Percentiles rank a stretch among this genome's conserved stretches.
Conservation (phyloP, 108 stramenopile genomes). For the Parmales sp. region DNA sequence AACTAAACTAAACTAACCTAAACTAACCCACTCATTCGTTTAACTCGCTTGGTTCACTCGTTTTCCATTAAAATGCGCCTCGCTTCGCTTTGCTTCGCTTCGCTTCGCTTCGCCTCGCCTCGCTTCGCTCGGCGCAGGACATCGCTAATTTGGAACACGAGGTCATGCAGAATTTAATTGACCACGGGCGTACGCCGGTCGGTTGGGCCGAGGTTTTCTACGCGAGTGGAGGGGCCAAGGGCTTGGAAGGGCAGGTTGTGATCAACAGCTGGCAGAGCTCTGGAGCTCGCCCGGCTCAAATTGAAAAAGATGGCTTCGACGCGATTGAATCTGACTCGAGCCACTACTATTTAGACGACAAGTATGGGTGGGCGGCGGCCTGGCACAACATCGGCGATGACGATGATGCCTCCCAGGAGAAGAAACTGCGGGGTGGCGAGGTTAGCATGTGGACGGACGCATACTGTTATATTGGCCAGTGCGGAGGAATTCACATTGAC, state of each 20-base stretch:
- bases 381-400: slow-evolving; percentile 1
- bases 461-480: background rate
- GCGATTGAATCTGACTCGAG: slow-evolving; percentile 7
- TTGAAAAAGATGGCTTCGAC: background rate
- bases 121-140: no score
- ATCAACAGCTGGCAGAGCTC: slow-evolving; percentile 11
- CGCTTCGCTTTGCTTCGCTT: no score
- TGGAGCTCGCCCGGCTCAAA: background rate
- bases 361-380: background rate
- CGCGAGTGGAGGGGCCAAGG: background rate
- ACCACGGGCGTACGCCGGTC: slow-evolving; percentile 11
- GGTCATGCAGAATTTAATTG: background rate
- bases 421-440: background rate
- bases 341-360: slow-evolving; percentile 13
- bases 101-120: no score
- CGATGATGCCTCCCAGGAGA: background rate
- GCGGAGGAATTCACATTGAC: background rate
- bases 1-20: no score
- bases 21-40: no score
- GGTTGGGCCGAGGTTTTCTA: slow-evolving; percentile 18
- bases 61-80: no score
- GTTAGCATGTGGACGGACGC: slow-evolving; percentile 13
- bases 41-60: no score
- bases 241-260: slow-evolving; percentile 2
- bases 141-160: background rate